Conservation (phyloP, 2,329 filamentous ascomycete species). For the Fusarium sp. region DNA sequence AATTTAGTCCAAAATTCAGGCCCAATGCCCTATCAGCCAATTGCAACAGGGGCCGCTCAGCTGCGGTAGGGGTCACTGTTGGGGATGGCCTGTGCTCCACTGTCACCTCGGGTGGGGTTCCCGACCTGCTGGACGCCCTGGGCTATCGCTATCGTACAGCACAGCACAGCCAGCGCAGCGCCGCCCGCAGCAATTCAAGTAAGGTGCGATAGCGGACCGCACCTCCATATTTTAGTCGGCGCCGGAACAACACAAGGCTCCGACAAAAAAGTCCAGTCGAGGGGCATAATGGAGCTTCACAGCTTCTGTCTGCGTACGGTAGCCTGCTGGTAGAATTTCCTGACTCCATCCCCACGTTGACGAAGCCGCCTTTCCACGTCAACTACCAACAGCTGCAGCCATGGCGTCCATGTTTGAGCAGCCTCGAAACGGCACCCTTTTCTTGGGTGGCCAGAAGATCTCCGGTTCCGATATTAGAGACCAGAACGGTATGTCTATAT, state of each 20-base stretch:
- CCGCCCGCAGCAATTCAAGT: background rate
- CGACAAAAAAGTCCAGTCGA: constrained; percentile 49
- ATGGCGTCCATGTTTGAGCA: constrained; percentile 99
- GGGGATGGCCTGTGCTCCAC: constrained; percentile 22
- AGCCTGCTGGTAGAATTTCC: constrained; percentile 50
- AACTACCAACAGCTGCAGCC: constrained; percentile 48
- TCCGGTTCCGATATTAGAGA: constrained; percentile 96
- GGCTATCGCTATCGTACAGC: background rate
- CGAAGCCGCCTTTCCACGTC: constrained; percentile 43
- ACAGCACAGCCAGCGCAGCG: constrained; percentile 2
- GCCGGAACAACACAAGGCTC: constrained; percentile 47
- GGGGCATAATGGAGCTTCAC: constrained; percentile 47
- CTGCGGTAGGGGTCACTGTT: constrained; percentile 34
- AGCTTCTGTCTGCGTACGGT: constrained; percentile 45
- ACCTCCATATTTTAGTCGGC: constrained; percentile 23
- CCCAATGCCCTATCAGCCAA: constrained; percentile 45
- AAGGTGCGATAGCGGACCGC: constrained; percentile 5
- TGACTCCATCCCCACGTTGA: constrained; percentile 48
- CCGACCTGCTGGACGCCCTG: background rate
- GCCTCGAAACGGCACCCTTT: constrained; percentile 93
- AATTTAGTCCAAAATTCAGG: constrained; percentile 45
- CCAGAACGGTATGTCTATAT: constrained; percentile 79
- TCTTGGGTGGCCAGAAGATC: constrained; percentile 97
- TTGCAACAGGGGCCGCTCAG: constrained; percentile 23
- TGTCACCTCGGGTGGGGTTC: background rate